Conservation (phyloP, 2,329 filamentous ascomycete genomes). For the Ascosphaera pollenicola region DNA sequence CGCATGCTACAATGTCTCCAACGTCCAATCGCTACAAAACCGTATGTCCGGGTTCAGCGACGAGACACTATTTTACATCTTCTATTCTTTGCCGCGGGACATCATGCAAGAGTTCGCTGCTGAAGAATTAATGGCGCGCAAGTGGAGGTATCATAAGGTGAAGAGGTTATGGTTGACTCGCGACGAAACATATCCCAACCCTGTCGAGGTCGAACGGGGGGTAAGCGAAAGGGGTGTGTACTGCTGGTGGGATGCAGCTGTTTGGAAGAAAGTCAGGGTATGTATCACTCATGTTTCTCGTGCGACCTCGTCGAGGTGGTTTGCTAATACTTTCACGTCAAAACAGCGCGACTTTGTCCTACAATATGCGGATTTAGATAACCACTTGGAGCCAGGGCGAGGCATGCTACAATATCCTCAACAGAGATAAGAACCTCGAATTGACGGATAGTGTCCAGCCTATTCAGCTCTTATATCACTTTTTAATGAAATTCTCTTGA, state of each 20-base stretch:
- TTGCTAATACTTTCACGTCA: conserved; percentile 3
- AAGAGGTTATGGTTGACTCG: conserved; percentile 29
- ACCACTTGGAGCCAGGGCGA: conserved; percentile 20
- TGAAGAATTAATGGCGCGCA: conserved; percentile 33
- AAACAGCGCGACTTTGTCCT: conserved; percentile 25
- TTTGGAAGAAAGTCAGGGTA: conserved; percentile 28
- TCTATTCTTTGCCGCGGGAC: conserved; percentile 45
- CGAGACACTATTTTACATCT: conserved; percentile 47
- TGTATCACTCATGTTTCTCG: conserved; percentile 6
- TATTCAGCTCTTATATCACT: not conserved
- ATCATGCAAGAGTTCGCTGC: conserved; percentile 44
- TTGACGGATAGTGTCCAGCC: conserved; percentile 1
- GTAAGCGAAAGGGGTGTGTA: conserved; percentile 29
- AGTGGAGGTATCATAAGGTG: conserved; percentile 31
- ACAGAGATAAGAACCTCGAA: conserved; percentile 3
- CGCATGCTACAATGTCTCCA: conserved; percentile 41
- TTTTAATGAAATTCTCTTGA: not conserved
- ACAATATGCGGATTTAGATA: conserved; percentile 27
- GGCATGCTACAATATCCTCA: conserved; percentile 15
- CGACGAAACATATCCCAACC: conserved; percentile 24
- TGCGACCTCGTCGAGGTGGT: conserved; percentile 1
- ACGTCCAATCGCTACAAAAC: conserved; percentile 37
- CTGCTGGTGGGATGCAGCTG: conserved; percentile 26
- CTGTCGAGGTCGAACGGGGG: conserved; percentile 25
- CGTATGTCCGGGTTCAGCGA: conserved; percentile 37